Percentiles rank a stretch among this genome's conserved stretches.
Conservation (phyloP, 306 rosid genomes). For the Cucurbita argyrosperma region DNA sequence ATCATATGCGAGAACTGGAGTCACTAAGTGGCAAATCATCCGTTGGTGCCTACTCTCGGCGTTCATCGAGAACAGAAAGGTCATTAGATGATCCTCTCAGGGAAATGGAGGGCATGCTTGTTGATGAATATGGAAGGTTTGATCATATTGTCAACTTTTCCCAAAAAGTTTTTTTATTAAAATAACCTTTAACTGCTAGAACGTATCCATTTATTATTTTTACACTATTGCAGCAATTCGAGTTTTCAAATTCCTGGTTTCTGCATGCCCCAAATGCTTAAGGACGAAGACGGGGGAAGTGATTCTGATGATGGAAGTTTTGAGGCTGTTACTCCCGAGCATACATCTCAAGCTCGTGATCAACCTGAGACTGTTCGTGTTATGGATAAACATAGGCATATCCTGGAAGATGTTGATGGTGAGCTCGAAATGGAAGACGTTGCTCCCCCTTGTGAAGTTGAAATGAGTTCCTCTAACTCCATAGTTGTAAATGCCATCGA, state of each 20-base stretch:
- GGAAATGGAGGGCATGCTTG: slow-evolving; percentile 99
- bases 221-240: slow-evolving; percentile 54
- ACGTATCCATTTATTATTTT: slow-evolving; percentile 7
- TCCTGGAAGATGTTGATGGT: slow-evolving; percentile 91
- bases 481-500: slow-evolving; percentile 19
- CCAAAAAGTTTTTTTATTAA: neutral
- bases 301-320: slow-evolving; percentile 89
- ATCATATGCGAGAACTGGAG: slow-evolving; percentile 75
- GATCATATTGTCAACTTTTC: slow-evolving; percentile 11
- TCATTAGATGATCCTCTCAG: slow-evolving; percentile 86
- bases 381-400: slow-evolving; percentile 64
- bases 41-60: slow-evolving; percentile 47
- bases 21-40: slow-evolving; percentile 33
- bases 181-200: neutral
- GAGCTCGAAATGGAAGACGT: slow-evolving; percentile 99
- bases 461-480: slow-evolving; percentile 30
- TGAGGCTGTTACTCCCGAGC: slow-evolving; percentile 96
- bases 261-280: slow-evolving; percentile 75
- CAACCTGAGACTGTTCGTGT: slow-evolving; percentile 26
- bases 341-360: slow-evolving; percentile 32
- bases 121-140: slow-evolving; percentile 98
- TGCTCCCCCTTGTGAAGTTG: slow-evolving; percentile 65
- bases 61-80: slow-evolving; percentile 72
- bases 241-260: slow-evolving; percentile 91
- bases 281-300: slow-evolving; percentile 78